Evolutionary conservation across 1,139 yeast genomes (phyloP).

Genomic region (Hansenula sp.): DNA sequence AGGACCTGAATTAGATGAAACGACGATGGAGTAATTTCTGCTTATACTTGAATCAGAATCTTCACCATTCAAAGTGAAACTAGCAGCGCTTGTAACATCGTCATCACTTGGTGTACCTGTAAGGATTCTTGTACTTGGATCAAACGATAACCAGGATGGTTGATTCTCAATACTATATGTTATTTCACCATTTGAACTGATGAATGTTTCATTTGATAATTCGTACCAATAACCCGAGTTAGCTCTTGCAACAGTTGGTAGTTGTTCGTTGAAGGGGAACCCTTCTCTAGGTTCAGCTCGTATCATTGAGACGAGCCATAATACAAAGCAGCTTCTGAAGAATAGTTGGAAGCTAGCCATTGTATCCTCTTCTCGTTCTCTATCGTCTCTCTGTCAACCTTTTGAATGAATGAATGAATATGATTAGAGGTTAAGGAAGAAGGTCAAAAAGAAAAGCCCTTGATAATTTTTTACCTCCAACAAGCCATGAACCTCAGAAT

Average conservation of each 20-base stretch:
- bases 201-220: conserved; percentile 67
- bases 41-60: conserved; percentile 50
- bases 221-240: conserved; percentile 62
- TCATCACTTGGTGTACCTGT: conserved; percentile 62
- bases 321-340: neutral
- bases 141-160: conserved; percentile 81
- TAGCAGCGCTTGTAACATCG: conserved; percentile 41
- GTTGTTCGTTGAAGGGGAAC: conserved; percentile 78
- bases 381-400: neutral
- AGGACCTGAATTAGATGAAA: conserved; percentile 54
- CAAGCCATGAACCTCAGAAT: no score
- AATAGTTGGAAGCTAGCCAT: neutral
- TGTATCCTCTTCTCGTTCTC: neutral
- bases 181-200: conserved; percentile 37
- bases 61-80: conserved; percentile 55
- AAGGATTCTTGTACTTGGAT: conserved; percentile 54
- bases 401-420: neutral
- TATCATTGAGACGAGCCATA: conserved; percentile 10
- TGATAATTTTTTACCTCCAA: neutral
- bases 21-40: conserved; percentile 51
- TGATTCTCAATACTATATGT: conserved; percentile 51
- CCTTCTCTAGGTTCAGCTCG: conserved; percentile 52
- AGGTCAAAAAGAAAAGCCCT: neutral
- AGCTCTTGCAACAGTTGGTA: conserved; percentile 82
- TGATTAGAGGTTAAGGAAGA: neutral